Evolutionary conservation across 202 grass and related monocot genomes (phyloP), one percentile per base, ranked within the genome.

Genomic region (Carex sylvatica): DNA sequence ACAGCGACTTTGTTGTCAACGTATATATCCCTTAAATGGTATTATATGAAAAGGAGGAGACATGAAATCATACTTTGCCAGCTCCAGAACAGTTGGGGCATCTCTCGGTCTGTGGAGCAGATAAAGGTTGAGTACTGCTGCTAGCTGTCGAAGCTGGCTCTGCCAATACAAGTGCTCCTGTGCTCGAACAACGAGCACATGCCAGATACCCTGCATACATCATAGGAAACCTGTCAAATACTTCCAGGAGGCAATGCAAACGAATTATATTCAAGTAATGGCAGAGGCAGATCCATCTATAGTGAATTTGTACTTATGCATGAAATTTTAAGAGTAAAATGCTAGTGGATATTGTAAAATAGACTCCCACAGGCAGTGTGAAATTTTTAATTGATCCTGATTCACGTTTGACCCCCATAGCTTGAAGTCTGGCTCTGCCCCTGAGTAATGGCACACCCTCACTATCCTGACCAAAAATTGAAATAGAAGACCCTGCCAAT

Each of bases 121-220:
- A 93, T 56, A 96, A 84, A 88, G 91, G 93, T 42, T 86, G 81
- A 85, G 88, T 44, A 46, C 70, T 79, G 7, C 70, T 86, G 55
- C 79, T 93, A 76, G 91, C 85, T 0, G 89, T 91, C 14, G 93
- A 84, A 78, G 90, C 85, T 38, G 89, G 91, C 65, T 99, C 93
- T 2, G 87, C 79, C 28, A 99, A 89, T 66, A 96, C 89, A 74
- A 99, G 72, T 52, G 93, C 86, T 31, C 96, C 96, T 35, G 86
- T 99, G 74, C 91, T 93, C 36, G 96, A 99, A 91, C 96, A 99
- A 64, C 93, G 92, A 42, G 96, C 96, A 61, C 96, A 99, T 35
- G 96, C 93, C 68, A 99, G 85, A 81, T 99, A 99, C 83, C 96
- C 93, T 99, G 84, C 72, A 91, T 80, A 56, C 56, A 70, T 84